Evolutionary conservation across 1,284 basidiomycete species (phyloP), one percentile per base, ranked within the genome.

Genomic region (Ustilago bromivora): DNA sequence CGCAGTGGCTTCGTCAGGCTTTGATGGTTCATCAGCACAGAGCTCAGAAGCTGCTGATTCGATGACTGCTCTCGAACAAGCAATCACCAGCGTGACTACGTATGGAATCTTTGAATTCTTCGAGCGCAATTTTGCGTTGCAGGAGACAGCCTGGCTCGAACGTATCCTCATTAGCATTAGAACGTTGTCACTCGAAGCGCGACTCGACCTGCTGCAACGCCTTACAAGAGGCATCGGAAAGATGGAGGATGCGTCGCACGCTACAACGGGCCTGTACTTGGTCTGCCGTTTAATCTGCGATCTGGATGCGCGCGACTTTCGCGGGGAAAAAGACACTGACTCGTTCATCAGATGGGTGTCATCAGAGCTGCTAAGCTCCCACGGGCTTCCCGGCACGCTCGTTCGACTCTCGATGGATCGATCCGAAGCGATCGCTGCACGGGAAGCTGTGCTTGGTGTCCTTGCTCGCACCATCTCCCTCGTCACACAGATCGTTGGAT

Each of bases 391-490:
- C 8, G 36, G 56, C 47, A 3, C 57, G 40, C 60, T 63, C 4
- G 19, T 28, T 6, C 28, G 52, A 3, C 43, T 15, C 3, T 32
- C 61, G 0, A n/a, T 40, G 23, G 52, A 36, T 4, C 35, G 53
- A 6, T 12, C 15, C 2, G 31, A 32, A 17, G 23, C 54, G 2
- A 36, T 49, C 10, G 56, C 58, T 17, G 60, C 52, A 3, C 49
- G 52, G 1, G 63, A 71, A 32, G 35, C 43, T 5, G n/a, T 56
- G 19, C 59, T 71, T 9, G 69, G 60, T 23, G 40, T 53, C 10
- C 28, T 17, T 17, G 63, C 69, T 11, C 58, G 60, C 3, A 62
- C 53, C 4, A n/a, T 71, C 2, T 71, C 69, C 4, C 59, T 66
- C 11, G 46, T 47, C 4, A 13, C 62, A 6, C 41, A 66, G 32